Conservation (phyloP, 164 flowering plant species). For the Platanus orientalis region DNA sequence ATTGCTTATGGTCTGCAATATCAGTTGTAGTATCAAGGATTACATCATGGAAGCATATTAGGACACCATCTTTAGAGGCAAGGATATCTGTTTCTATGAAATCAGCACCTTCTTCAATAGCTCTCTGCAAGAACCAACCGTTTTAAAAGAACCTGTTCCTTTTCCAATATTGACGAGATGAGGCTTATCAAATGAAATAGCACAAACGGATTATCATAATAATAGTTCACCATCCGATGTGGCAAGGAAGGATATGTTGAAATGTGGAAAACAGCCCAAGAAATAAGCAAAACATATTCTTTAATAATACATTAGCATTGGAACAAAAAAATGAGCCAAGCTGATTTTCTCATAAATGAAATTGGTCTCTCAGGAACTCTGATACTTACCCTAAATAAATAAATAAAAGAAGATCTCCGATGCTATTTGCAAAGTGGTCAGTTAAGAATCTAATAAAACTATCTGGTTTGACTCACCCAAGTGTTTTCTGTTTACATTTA, state of each 20-base stretch:
- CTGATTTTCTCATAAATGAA: too few species aligned
- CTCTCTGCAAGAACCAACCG: conserved; percentile 55
- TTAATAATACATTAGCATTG: too few species aligned
- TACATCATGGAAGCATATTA: conserved; percentile 54
- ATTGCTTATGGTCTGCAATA: conserved; percentile 63
- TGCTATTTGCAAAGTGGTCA: too few species aligned
- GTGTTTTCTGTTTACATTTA: too few species aligned
- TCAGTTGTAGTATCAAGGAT: conserved; percentile 79
- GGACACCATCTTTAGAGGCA: conserved; percentile 59
- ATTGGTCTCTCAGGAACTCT: too few species aligned
- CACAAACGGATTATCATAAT: background rate
- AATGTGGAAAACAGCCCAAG: background rate
- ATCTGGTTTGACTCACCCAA: too few species aligned
- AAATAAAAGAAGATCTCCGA: too few species aligned
- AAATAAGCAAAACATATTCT: too few species aligned
- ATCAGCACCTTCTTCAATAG: conserved; percentile 96
- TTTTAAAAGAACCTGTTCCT: background rate
- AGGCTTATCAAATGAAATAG: background rate
- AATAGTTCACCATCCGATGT: background rate
- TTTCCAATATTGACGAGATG: background rate
- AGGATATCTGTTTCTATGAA: conserved; percentile 90
- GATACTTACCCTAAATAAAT: too few species aligned
- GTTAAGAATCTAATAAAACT: too few species aligned
- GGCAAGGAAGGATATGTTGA: background rate
- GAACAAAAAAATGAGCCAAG: too few species aligned